A percentile compares a stretch with the other conserved stretches of the same genome.
These are phyloP conservation scores for Fusarium sp. DNA, from an alignment of 2,329 filamentous ascomycete species.

Conservation along the genomic window DNA sequence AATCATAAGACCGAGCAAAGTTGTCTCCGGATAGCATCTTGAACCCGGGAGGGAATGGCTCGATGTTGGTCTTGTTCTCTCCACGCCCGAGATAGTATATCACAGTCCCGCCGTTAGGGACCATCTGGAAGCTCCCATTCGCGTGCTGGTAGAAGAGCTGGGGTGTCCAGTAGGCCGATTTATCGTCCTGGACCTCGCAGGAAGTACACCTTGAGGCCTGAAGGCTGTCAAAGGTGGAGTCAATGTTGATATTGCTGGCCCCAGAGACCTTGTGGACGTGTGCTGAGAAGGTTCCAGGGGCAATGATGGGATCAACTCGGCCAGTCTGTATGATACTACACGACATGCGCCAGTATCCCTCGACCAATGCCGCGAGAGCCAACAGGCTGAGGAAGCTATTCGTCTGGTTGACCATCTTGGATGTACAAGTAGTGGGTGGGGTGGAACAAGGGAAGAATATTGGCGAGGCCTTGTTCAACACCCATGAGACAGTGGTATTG, in stretches of 20 bases:
- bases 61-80: conserved; percentile 34
- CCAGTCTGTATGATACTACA: conserved; percentile 36
- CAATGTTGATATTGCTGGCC: conserved; percentile 32
- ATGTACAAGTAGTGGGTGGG: not conserved
- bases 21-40: conserved; percentile 35
- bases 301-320: conserved; percentile 33
- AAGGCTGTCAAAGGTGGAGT: conserved; percentile 21
- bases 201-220: conserved; percentile 35
- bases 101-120: conserved; percentile 34
- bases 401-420: conserved; percentile 17
- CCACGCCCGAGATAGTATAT: conserved; percentile 37
- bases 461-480: conserved; percentile 11
- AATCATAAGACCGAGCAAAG: conserved; percentile 21
- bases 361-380: conserved; percentile 2
- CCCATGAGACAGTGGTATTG: not conserved
- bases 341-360: conserved; percentile 39
- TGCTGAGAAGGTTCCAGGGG: conserved; percentile 27
- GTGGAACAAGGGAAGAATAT: conserved; percentile 8
- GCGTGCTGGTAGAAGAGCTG: conserved; percentile 34
- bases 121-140: conserved; percentile 36
- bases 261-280: conserved; percentile 37
- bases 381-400: conserved; percentile 15
- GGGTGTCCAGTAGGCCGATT: conserved; percentile 39
- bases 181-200: conserved; percentile 36
- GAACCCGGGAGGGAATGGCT: conserved; percentile 36